Conservation (phyloP, 2,329 filamentous ascomycete species). For the Fusarium multiceps region DNA sequence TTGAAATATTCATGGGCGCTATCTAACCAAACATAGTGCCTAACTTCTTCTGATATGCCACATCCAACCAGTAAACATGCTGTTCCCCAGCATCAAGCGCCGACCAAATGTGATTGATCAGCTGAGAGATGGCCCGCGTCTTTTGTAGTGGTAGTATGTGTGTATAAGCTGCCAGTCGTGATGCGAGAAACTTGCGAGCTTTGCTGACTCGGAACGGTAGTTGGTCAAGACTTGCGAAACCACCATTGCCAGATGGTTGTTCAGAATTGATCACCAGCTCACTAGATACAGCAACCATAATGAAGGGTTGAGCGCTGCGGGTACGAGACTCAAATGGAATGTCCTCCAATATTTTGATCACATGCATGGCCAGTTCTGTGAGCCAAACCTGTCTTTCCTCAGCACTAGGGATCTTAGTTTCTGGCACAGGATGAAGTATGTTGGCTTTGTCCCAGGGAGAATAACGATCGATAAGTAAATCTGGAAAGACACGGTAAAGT, state of each 20-base stretch:
- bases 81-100: neutral
- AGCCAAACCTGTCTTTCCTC: conserved; percentile 2
- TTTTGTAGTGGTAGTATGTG: conserved; percentile 5
- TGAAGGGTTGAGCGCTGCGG: conserved; percentile 12
- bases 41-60: conserved; percentile 11
- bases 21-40: conserved; percentile 7
- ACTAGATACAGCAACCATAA: conserved; percentile 9
- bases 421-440: neutral
- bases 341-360: neutral
- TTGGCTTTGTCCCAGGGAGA: neutral
- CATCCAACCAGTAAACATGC: conserved; percentile 9
- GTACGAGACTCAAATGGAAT: conserved; percentile 13
- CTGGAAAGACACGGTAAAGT: conserved; percentile 7
- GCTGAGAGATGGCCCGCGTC: neutral
- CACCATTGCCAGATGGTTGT: accelerated
- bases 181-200: conserved; percentile 1
- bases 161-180: conserved; percentile 4
- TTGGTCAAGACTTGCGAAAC: neutral
- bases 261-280: neutral
- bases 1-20: neutral
- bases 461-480: conserved; percentile 4
- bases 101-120: conserved; percentile 9
- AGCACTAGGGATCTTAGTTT: neutral
- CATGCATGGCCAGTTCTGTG: neutral
- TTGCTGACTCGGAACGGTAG: neutral